Percentiles rank a stretch among this genome's conserved stretches.
Conservation (phyloP, 1,284 basidiomycete species). For the Fistulinella cinereoalba region DNA sequence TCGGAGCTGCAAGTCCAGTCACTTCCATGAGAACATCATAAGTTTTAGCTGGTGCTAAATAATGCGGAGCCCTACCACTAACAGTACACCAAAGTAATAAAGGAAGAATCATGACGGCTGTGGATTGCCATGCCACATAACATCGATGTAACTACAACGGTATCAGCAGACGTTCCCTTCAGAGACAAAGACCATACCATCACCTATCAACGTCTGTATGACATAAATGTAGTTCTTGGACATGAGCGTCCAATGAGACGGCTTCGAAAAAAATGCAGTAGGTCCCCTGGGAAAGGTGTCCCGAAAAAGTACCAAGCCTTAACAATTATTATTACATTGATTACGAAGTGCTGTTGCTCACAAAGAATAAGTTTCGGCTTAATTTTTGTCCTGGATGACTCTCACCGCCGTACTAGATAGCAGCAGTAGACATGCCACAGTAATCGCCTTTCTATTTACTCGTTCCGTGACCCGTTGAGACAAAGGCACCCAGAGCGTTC, state of each 20-base stretch:
- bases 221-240: constrained; percentile 31
- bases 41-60: no score
- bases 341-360: constrained; percentile 17
- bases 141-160: constrained; percentile 24
- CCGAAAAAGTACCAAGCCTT: constrained; percentile 10
- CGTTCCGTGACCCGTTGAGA: background rate
- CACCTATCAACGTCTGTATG: constrained; percentile 35
- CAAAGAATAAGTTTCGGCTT: no score
- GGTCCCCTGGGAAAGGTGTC: constrained; percentile 4
- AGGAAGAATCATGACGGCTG: constrained; percentile 17
- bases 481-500: constrained; percentile 2
- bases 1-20: constrained; percentile 11
- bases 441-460: constrained; percentile 1
- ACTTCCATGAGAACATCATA: constrained; percentile 1
- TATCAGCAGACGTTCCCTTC: constrained; percentile 1
- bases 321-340: constrained; percentile 19
- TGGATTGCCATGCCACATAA: constrained; percentile 23
- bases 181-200: constrained; percentile 31
- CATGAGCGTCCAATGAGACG: constrained; percentile 30
- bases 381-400: no score
- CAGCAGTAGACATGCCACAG: constrained; percentile 2
- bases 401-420: constrained; percentile 8
- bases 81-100: constrained; percentile 20
- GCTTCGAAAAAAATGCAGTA: constrained; percentile 22
- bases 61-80: no score